These are phyloP conservation scores for Mrakia gelida DNA, from an alignment of 768 basidiomycete genomes.

Conservation along the genomic window DNA sequence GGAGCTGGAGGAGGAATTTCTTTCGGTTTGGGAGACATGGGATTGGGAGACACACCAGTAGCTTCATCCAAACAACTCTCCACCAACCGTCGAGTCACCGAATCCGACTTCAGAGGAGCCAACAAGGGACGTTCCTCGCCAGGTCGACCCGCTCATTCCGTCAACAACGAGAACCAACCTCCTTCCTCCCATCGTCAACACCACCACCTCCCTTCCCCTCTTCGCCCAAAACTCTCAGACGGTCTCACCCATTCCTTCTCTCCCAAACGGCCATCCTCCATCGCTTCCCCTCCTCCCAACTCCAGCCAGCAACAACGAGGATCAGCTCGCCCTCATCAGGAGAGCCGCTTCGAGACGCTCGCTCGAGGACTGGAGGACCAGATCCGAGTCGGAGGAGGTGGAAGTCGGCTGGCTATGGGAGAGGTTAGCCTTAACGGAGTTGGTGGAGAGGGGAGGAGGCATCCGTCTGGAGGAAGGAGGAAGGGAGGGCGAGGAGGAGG, in stretches of 20 bases:
- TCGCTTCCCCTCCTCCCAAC: slow-evolving; percentile 3
- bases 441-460: neutral
- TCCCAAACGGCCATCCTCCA: slow-evolving; percentile 59
- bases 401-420: neutral
- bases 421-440: slow-evolving; percentile 4
- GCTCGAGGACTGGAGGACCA: slow-evolving; percentile 29
- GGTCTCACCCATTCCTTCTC: slow-evolving; percentile 37
- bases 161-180: slow-evolving; percentile 9
- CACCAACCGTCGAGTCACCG: slow-evolving; percentile 11
- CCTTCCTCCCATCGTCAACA: neutral
- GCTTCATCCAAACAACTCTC: neutral
- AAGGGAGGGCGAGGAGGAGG: slow-evolving; percentile 12
- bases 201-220: slow-evolving; percentile 12
- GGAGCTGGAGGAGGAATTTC: slow-evolving; percentile 13
- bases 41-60: neutral
- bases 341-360: slow-evolving; percentile 28
- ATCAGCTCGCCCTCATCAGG: neutral
- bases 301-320: neutral
- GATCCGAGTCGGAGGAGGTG: slow-evolving; percentile 14
- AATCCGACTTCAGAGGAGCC: slow-evolving; percentile 8
- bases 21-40: slow-evolving; percentile 27
- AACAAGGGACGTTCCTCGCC: neutral
- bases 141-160: slow-evolving; percentile 2
- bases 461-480: neutral
- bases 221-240: slow-evolving; percentile 32